Percentiles rank a stretch among this genome's conserved stretches.
These are phyloP conservation scores for Colletotrichum gigasporum DNA, from an alignment of 2,329 filamentous ascomycete genomes.

Conservation along the genomic window DNA sequence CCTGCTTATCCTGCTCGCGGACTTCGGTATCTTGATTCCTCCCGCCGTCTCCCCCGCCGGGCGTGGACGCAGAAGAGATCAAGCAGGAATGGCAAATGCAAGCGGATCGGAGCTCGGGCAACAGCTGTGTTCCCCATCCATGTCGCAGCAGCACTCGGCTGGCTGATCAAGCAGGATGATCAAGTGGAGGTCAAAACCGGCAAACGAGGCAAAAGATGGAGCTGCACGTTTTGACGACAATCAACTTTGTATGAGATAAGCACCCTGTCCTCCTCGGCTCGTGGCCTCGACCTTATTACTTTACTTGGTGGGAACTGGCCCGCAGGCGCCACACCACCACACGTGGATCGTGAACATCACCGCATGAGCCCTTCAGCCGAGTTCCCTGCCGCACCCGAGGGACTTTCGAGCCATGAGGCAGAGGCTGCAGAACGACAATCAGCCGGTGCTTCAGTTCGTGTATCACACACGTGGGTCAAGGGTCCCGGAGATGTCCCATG, in stretches of 20 bases:
- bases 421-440: background rate
- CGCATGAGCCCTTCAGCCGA: background rate
- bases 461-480: slow-evolving; percentile 4
- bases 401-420: slow-evolving; percentile 1
- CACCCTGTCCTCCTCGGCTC: slow-evolving; percentile 1
- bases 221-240: background rate
- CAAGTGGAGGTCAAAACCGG: background rate
- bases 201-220: slow-evolving; percentile 3
- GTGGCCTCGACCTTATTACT: slow-evolving; percentile 7
- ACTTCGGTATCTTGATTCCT: background rate
- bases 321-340: slow-evolving; percentile 1
- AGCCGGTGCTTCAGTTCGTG: background rate
- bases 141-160: too few species aligned
- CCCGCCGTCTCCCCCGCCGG: background rate
- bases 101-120: too few species aligned
- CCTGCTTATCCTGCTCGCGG: too few species aligned
- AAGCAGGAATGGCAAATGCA: background rate
- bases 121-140: too few species aligned
- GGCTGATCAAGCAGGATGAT: background rate
- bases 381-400: background rate
- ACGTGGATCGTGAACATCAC: background rate
- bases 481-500: background rate
- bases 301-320: slow-evolving; percentile 1
- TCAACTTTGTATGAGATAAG: slow-evolving; percentile 8
- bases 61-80: background rate